Conservation (phyloP, 768 basidiomycete genomes). For the Multifurca ochricompacta region DNA sequence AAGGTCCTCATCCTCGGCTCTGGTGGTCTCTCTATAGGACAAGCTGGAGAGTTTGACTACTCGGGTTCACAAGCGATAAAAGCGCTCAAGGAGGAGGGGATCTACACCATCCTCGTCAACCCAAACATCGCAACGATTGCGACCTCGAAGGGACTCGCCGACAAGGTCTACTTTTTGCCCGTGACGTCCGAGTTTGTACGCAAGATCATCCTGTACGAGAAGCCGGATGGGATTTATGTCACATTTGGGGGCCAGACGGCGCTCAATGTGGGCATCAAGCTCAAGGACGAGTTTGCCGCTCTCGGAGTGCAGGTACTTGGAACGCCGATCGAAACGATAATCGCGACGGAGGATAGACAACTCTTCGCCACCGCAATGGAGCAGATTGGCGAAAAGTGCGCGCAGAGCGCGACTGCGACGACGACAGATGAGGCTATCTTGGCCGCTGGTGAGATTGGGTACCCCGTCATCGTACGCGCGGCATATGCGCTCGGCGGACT, state of each 20-base stretch:
- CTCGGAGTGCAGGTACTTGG: constrained; percentile 92
- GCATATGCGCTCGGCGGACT: constrained; percentile 95
- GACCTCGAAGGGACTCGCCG: constrained; percentile 93
- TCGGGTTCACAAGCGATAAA: constrained; percentile 99
- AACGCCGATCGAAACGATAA: constrained; percentile 95
- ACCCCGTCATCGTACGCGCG: constrained; percentile 93
- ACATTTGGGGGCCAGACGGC: constrained; percentile 99
- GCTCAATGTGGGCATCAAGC: constrained; percentile 91
- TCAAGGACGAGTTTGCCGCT: constrained; percentile 90
- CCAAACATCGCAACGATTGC: constrained; percentile 99
- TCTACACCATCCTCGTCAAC: constrained; percentile 97
- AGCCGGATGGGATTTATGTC: constrained; percentile 97
- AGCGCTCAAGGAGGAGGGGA: constrained; percentile 97
- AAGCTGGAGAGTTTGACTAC: constrained; percentile 99
- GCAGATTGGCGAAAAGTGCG: constrained; percentile 92
- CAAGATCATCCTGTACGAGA: constrained; percentile 98
- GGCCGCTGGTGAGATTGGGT: constrained; percentile 82
- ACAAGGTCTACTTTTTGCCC: constrained; percentile 99
- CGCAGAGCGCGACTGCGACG: constrained; percentile 83
- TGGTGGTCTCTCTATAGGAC: constrained; percentile 95
- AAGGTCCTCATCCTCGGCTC: constrained; percentile 98
- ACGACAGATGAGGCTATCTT: constrained; percentile 73
- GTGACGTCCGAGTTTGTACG: constrained; percentile 97
- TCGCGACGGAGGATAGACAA: constrained; percentile 94
- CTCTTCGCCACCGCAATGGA: constrained; percentile 92